Evolutionary conservation across 2,329 filamentous ascomycete species (phyloP).

Genomic region (Epichloe hybrida): DNA sequence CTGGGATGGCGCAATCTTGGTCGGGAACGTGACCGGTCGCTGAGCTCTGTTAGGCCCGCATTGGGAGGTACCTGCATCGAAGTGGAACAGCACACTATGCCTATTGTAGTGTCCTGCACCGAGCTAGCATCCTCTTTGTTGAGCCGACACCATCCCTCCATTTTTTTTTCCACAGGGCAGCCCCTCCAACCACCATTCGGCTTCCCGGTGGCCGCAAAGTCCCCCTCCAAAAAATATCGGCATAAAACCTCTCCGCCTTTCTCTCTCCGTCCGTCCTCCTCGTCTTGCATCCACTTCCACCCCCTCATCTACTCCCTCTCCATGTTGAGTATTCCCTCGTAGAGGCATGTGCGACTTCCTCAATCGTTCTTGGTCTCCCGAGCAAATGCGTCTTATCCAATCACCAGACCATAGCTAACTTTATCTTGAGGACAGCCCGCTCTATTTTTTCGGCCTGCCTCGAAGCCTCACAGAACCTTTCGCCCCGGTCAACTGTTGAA

Average conservation of each 20-base stretch:
- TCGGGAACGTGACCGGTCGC: background rate
- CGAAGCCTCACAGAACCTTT: constrained; percentile 1
- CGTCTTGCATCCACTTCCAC: constrained; percentile 1
- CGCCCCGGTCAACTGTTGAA: background rate
- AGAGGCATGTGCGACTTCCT: constrained; percentile 1
- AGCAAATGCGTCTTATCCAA: background rate
- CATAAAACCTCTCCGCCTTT: constrained; percentile 7
- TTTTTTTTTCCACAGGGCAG: background rate
- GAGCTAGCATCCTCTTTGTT: background rate
- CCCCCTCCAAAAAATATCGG: constrained; percentile 1
- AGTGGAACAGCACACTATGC: too few relatives aligned
- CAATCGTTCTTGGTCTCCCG: background rate
- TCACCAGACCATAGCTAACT: background rate
- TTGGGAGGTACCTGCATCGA: constrained; percentile 1
- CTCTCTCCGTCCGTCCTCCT: constrained; percentile 3
- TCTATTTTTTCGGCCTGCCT: background rate
- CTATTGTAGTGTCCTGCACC: background rate
- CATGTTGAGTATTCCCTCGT: background rate
- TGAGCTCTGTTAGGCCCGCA: constrained; percentile 1
- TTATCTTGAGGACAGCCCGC: background rate
- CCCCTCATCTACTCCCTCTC: background rate
- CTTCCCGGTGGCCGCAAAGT: background rate
- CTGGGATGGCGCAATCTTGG: constrained; percentile 6
- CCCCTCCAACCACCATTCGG: constrained; percentile 4
- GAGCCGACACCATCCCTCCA: background rate